Evolutionary conservation across 108 stramenopile species (phyloP).

Genomic region (Fistulifera solaris): DNA sequence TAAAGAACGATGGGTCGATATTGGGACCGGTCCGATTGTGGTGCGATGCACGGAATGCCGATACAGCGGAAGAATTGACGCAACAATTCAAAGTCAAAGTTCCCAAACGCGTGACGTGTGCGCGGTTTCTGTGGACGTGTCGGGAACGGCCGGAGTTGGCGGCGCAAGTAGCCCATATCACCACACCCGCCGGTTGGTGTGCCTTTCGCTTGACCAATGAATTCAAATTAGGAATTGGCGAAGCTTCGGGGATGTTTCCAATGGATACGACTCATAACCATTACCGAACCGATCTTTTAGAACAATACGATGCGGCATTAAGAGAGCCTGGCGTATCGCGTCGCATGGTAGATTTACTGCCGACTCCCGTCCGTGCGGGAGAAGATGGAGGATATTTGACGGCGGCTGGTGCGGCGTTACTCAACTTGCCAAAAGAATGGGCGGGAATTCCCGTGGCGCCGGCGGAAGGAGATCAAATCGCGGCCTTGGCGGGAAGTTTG

Average conservation of each 20-base stretch:
- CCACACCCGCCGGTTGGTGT: constrained; percentile 40
- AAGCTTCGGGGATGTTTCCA: constrained; percentile 44
- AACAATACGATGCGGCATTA: constrained; percentile 7
- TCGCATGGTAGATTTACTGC: constrained; percentile 9
- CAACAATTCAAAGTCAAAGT: constrained; percentile 16
- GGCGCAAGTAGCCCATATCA: constrained; percentile 8
- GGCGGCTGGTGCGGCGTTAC: constrained; percentile 6
- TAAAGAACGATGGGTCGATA: constrained; percentile 7
- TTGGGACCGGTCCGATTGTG: constrained; percentile 29
- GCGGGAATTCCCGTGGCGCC: constrained; percentile 19
- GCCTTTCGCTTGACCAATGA: constrained; percentile 16
- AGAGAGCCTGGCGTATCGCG: too few species aligned
- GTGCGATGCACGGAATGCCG: constrained; percentile 37
- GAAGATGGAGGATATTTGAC: constrained; percentile 8
- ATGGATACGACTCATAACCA: constrained; percentile 10
- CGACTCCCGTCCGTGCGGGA: constrained; percentile 12
- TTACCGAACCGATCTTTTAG: constrained; percentile 14
- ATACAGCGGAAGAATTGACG: constrained; percentile 25
- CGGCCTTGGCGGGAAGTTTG: constrained; percentile 30
- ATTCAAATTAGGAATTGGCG: constrained; percentile 25
- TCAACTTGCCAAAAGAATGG: constrained; percentile 1
- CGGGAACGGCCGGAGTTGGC: constrained; percentile 23
- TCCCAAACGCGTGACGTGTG: constrained; percentile 30
- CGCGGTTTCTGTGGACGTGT: constrained; percentile 32
- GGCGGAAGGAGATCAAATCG: constrained; percentile 44